phyloP scores from a whole-genome alignment of 2,329 filamentous ascomycete species.

The Diaporthe nobilis region DNA sequence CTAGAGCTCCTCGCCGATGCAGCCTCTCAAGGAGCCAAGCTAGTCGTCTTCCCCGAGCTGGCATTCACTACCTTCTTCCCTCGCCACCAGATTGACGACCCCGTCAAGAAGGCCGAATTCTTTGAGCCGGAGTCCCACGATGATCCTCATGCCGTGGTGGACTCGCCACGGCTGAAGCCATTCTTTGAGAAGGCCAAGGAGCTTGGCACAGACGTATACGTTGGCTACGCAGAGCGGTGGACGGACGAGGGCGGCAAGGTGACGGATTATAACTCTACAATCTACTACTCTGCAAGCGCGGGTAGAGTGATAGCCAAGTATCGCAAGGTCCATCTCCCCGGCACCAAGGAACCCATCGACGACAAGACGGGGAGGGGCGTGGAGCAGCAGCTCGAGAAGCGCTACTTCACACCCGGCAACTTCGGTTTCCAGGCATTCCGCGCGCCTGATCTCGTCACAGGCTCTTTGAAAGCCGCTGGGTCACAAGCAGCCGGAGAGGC shows the following conservation, averaged over 20 bases:
- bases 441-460: constrained; percentile 58
- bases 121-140: constrained; percentile 63
- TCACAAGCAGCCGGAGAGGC: constrained; percentile 39
- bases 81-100: constrained; percentile 61
- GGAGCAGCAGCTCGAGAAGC: constrained; percentile 68
- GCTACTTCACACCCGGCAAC: constrained; percentile 66
- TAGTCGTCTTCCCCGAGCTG: constrained; percentile 69
- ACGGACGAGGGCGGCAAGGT: constrained; percentile 54
- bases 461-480: not conserved
- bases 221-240: constrained; percentile 67
- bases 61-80: constrained; percentile 72
- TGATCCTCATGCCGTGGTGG: constrained; percentile 50
- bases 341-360: constrained; percentile 60
- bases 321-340: constrained; percentile 68
- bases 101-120: constrained; percentile 60
- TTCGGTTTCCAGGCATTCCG: constrained; percentile 67
- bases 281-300: constrained; percentile 63
- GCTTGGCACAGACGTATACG: constrained; percentile 63
- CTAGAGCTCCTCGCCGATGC: constrained; percentile 63
- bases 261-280: constrained; percentile 66
- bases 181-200: constrained; percentile 64
- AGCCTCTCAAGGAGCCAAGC: constrained; percentile 57
- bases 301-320: constrained; percentile 63
- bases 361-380: constrained; percentile 60
- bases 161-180: constrained; percentile 59